Evolutionary conservation across 441 rosid genomes (phyloP).

Genomic region (Eugenia klotzschiana): DNA sequence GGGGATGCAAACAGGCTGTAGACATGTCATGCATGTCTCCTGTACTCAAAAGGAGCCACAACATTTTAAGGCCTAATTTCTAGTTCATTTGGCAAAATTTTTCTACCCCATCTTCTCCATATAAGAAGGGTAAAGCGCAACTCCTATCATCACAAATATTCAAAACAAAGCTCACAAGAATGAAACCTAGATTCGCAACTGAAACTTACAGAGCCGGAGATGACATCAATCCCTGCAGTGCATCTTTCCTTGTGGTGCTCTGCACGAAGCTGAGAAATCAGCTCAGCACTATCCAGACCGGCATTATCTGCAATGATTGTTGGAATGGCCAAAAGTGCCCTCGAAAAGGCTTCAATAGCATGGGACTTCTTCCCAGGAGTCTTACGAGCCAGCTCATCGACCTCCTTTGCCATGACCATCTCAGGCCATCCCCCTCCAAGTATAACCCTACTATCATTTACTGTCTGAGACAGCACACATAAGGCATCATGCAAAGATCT

Average conservation of each 20-base stretch:
- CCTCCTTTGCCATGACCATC: constrained; percentile 96
- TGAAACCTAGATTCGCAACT: neutral
- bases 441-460: constrained; percentile 80
- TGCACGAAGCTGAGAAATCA: constrained; percentile 89
- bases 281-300: constrained; percentile 90
- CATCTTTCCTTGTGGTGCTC: constrained; percentile 84
- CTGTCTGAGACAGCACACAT: constrained; percentile 91
- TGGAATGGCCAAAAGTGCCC: constrained; percentile 78
- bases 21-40: neutral
- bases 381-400: constrained; percentile 75
- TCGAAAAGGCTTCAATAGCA: constrained; percentile 89
- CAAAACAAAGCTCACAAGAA: neutral
- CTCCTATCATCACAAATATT: neutral
- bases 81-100: neutral
- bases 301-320: constrained; percentile 91
- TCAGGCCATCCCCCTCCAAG: constrained; percentile 99
- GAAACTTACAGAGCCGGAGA: constrained; percentile 73
- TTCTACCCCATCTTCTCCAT: neutral
- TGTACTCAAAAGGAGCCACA: neutral
- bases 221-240: constrained; percentile 79
- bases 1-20: neutral
- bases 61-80: neutral
- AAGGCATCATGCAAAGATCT: constrained; percentile 94
- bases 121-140: neutral
- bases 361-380: constrained; percentile 94